Evolutionary conservation across 2,329 filamentous ascomycete species (phyloP), one percentile per base, ranked within the genome.

Genomic region (Xylariaceae sp.): DNA sequence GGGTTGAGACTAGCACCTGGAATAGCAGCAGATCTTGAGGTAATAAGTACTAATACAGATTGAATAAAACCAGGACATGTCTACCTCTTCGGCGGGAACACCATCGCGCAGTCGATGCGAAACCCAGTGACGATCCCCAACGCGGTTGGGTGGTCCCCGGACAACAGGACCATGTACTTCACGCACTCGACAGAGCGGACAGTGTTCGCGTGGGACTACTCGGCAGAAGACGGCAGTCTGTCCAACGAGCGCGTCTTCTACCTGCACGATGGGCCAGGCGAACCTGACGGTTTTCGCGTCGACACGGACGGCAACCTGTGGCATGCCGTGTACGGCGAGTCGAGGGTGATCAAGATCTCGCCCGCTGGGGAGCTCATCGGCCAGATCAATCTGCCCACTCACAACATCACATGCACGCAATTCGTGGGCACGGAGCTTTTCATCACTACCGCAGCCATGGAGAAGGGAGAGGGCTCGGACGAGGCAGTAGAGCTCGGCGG

Each of bases 271-370:
- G 82, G 82, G 1, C 71, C 80, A 21, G 86, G 87, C 41, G 83
- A 84, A 58, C 91, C 91, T 1, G 92, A 97, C 72, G 92, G 92
- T 2, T 92, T 93, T 73, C 86, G 87, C 58, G 82, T 95, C 65
- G 92, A 97, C 67, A 82, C 81, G 36, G 84, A 95, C 49, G 92
- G 91, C n/a, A 87, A 88, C 74, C 80, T 96, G 65, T 97, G 93
- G 92, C 86, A 89, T 57, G 89, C 91, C 6, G 79, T 94, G n/a
- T 94, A 91, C 68, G 91, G 91, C 48, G 89, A 88, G 58, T 78
- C 82, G 54, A 82, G 84, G 55, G 89, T 96, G 20, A 75, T 96
- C 60, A 84, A 88, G 69, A 87, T 96, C 66, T 84, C 81, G 41
- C 83, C 85, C 4, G 72, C 81, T 44, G 91, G 91, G 2, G 76